Evolutionary conservation across 1,284 basidiomycete species (phyloP).

Genomic region (Leccinum pallidistipes): DNA sequence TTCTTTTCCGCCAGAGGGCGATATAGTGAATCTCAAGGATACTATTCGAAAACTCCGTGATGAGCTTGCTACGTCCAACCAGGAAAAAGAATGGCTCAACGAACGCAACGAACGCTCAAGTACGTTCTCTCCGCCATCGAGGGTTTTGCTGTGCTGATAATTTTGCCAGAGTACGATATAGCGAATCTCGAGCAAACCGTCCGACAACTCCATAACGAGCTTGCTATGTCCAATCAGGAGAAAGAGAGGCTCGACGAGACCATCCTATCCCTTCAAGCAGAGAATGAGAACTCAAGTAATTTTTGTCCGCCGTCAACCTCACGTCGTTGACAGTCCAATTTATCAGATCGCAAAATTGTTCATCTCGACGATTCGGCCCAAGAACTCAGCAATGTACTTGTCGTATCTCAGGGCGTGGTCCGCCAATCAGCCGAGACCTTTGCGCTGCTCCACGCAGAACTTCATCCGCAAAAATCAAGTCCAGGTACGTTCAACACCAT

Average conservation of each 20-base stretch:
- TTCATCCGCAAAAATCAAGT: not conserved
- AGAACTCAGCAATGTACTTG: not conserved
- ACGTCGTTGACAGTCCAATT: not conserved
- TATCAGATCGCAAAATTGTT: not conserved
- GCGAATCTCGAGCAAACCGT: not conserved
- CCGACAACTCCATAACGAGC: not conserved
- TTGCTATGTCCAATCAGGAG: not conserved
- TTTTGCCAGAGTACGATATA: not conserved
- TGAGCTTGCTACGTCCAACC: not conserved
- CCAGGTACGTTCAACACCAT: not conserved
- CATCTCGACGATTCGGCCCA: not conserved
- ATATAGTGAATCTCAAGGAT: not conserved
- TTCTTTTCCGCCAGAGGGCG: not conserved
- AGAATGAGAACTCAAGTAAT: not conserved
- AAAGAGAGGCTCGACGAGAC: not conserved
- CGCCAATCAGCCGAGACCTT: not conserved
- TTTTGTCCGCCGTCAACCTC: not conserved
- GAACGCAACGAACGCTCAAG: not conserved
- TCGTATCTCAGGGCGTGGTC: not conserved
- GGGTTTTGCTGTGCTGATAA: not conserved
- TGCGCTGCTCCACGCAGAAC: not conserved
- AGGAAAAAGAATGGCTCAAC: not conserved
- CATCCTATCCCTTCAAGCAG: not conserved
- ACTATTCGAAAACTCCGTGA: not conserved
- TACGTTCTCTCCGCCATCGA: not conserved